Evolutionary conservation across 2,329 filamentous ascomycete genomes (phyloP), one percentile per base, ranked within the genome.

Genomic region (Sphaceloma murrayae): DNA sequence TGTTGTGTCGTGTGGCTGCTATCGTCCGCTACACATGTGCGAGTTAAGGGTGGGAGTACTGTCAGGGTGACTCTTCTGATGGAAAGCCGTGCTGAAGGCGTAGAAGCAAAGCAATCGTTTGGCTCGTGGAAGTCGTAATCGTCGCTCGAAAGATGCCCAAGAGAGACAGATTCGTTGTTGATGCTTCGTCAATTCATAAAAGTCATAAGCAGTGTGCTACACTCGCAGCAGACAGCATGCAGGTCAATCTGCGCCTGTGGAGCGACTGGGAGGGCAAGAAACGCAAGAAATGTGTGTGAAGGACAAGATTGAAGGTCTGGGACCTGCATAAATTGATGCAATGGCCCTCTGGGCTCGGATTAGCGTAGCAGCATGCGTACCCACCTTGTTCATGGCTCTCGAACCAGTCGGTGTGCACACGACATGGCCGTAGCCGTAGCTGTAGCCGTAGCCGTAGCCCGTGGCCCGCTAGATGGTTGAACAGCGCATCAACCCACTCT

Each of bases 251-350:
- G 36, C 24, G 30, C 36, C 22, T 40, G 24, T 13, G 14, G 24
- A 27, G 24, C 24, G 24, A 27, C 24, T 27, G 24, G 10, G 13
- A 3, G 14, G 30, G 24, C 22, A 19, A n/a, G 10, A 18, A 9
- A 30, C 19, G 36, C 24, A 27, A 27, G 36, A 19, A 30, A 30
- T n/a, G 36, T 29, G 13, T 13, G 22, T 19, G 19, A 30, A 24
- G 19, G 27, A 16, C 24, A 19, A 22, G 17, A 18, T 13, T 40
- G 22, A 30, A 40, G 36, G 24, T 40, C 18, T 18, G 10, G 36
- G 36, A 40, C 36, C 36, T 40, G 36, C 36, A 40, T 40, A 16
- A 16, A 33, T 13, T 13, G 31, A 33, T 33, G 31, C 16, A 33
- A 34, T 34, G 17, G n/a, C 11, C 16, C 31, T 17, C 17, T 17